A percentile compares a stretch with the other conserved stretches of the same genome.
phyloP scores from a whole-genome alignment of 1,139 yeast genomes.

The Chernovozyma aurita region DNA sequence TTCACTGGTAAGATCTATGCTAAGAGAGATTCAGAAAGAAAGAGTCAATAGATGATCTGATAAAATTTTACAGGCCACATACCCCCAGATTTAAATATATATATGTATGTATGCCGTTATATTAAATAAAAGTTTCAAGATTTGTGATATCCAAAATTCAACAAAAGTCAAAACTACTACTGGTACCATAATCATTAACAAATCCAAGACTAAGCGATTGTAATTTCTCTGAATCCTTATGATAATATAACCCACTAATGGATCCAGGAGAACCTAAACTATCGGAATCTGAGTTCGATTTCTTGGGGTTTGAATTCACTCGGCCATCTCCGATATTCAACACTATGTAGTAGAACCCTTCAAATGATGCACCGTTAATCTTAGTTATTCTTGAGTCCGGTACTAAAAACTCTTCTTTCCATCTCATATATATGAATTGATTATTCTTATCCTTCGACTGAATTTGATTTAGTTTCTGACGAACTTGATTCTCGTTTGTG shows the following conservation, averaged over 20 bases:
- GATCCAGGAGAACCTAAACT: constrained; percentile 42
- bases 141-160: too few relatives aligned
- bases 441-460: constrained; percentile 27
- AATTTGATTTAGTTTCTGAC: constrained; percentile 24
- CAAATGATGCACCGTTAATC: constrained; percentile 81
- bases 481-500: constrained; percentile 22
- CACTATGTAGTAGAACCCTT: constrained; percentile 87
- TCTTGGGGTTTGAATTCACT: neutral
- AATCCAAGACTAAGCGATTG: constrained; percentile 46
- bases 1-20: constrained; percentile 89
- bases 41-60: too few relatives aligned
- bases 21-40: constrained; percentile 19
- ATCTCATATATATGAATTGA: constrained; percentile 74
- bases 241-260: constrained; percentile 78
- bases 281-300: constrained; percentile 1
- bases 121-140: too few relatives aligned
- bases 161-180: constrained; percentile 22
- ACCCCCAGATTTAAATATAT: too few relatives aligned
- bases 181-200: constrained; percentile 27
- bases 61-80: too few relatives aligned
- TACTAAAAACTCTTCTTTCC: constrained; percentile 86
- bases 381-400: constrained; percentile 72
- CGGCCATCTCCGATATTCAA: constrained; percentile 58
- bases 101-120: neutral
- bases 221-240: constrained; percentile 69